Evolutionary conservation across 805 yeast genomes (phyloP), one percentile per base, ranked within the genome.

Genomic region (Nakazawaea ambrosiae): DNA sequence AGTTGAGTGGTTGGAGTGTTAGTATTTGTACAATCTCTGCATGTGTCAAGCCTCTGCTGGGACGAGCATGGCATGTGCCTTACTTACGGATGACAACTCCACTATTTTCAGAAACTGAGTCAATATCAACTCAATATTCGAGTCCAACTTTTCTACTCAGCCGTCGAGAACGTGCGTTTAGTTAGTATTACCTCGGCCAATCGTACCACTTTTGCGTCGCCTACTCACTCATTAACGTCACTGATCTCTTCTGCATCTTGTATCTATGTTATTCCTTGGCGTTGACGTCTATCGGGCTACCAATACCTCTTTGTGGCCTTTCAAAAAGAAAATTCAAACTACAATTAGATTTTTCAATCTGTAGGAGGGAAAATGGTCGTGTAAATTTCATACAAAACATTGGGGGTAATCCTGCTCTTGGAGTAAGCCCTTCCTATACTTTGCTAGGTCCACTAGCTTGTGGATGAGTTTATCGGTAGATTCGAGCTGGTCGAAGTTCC

Each of bases 31-130:
- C 25, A 22, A 8, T 22, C 11, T 12, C 9, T 10, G 9, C 29
- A 26, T 12, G 11, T 11, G 11, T 26, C n/a, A n/a, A n/a, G n/a
- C n/a, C n/a, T n/a, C n/a, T n/a, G n/a, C n/a, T 8, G 12, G 26
- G 12, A 23, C 11, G 8, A 23, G 11, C 26, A 23, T 11, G 5
- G 5, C 16, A 17, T n/a, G n/a, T n/a, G n/a, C n/a, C n/a, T n/a
- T 20, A 47, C 58, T 40, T 35, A 60, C 56, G 9, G 51, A 37
- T 12, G 75, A 63, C 2, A 71, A 63, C 39, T 71, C 75, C 33
- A 74, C 58, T 22, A 73, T 68, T 39, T 71, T 76, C 48, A 70
- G 74, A 38, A 71, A 70, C 48, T 73, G 72, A 39, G 65, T 68
- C 22, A 74, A 61, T 27, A 75, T 55, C 41, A 68, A 68, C 44